A percentile compares a stretch with the other conserved stretches of the same genome.
Evolutionary conservation across 2,329 filamentous ascomycete species (phyloP).

Genomic region (Fusarium praegraminearum): DNA sequence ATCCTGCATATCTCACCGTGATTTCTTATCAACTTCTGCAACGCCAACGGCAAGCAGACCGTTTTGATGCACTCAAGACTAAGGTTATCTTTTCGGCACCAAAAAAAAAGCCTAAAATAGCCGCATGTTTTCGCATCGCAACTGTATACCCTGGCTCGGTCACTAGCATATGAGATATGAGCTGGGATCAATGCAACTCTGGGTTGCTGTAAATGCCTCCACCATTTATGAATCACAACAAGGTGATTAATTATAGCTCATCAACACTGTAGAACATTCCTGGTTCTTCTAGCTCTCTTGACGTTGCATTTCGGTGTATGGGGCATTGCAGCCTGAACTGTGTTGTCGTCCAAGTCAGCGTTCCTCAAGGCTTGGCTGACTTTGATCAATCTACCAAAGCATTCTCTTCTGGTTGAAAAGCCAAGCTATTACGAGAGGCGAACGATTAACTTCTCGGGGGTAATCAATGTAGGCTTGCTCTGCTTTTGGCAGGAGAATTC

Average conservation of each 20-base stretch:
- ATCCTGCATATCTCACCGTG: constrained; percentile 26
- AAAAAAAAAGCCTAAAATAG: background rate
- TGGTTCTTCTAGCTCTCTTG: background rate
- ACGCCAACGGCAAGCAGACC: background rate
- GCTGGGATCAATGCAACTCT: background rate
- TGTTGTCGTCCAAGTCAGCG: background rate
- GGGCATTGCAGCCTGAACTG: constrained; percentile 2
- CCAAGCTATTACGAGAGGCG: background rate
- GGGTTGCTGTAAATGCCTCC: background rate
- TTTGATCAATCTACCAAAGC: background rate
- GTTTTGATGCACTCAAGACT: background rate
- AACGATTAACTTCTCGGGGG: background rate
- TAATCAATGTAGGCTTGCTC: background rate
- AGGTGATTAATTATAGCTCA: background rate
- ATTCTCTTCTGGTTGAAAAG: background rate
- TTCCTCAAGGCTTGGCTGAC: background rate
- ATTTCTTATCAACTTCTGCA: constrained; percentile 7
- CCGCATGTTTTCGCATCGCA: background rate
- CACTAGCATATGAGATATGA: background rate
- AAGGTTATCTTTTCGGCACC: background rate
- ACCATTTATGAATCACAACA: background rate
- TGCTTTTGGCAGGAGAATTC: constrained; percentile 3
- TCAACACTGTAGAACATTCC: background rate
- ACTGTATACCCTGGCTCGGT: background rate
- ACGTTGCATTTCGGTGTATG: constrained; percentile 17